Evolutionary conservation across 352 stramenopile genomes (phyloP).

Genomic region (Pythium rhizo-oryzae): DNA sequence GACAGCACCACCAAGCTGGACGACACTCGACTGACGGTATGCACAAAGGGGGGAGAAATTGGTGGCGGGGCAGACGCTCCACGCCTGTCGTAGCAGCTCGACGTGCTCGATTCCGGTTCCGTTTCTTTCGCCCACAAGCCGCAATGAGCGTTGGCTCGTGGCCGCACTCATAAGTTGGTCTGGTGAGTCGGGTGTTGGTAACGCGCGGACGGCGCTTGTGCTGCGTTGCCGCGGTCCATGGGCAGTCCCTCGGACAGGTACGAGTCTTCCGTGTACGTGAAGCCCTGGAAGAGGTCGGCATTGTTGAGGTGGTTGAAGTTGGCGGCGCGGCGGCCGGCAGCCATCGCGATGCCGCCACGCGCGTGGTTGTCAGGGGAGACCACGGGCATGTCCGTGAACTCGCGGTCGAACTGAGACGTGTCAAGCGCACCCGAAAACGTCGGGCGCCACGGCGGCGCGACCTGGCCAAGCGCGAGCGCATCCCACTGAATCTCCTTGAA

Average conservation of each 20-base stretch:
- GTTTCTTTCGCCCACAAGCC: not conserved
- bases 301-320: constrained; percentile 58
- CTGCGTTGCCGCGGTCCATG: constrained; percentile 2
- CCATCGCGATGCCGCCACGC: constrained; percentile 59
- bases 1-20: not conserved
- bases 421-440: constrained; percentile 93
- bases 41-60: not conserved
- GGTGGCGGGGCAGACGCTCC: not conserved
- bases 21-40: constrained; percentile 6
- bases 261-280: constrained; percentile 87
- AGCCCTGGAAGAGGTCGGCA: constrained; percentile 81
- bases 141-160: not conserved
- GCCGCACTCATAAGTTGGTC: constrained; percentile 42
- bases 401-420: constrained; percentile 97
- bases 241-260: constrained; percentile 69
- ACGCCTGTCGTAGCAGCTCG: not conserved
- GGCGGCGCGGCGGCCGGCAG: constrained; percentile 35
- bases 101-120: too few species aligned
- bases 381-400: constrained; percentile 97
- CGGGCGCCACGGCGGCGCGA: constrained; percentile 92
- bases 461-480: constrained; percentile 47
- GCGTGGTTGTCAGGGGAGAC: constrained; percentile 88
- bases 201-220: constrained; percentile 16
- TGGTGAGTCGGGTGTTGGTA: constrained; percentile 29
- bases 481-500: constrained; percentile 85